A percentile compares a stretch with the other conserved stretches of the same genome.
These are phyloP conservation scores for Diophrys appendiculata DNA, from an alignment of 73 alveolate genomes.

Conservation along the genomic window DNA sequence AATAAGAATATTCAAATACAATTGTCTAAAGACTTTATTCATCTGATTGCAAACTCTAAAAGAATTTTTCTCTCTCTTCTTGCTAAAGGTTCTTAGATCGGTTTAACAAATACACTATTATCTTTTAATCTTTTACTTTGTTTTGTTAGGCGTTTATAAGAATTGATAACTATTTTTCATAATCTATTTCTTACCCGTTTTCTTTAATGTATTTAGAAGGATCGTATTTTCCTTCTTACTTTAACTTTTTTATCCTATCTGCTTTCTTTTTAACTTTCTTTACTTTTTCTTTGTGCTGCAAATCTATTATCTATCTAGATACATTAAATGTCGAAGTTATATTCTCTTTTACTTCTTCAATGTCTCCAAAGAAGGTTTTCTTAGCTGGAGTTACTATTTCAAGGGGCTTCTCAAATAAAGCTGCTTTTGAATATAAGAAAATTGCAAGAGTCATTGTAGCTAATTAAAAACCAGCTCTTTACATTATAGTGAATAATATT, in stretches of 20 bases:
- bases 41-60: conserved; percentile 10
- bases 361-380: conserved; percentile 3
- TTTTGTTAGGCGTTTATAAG: background rate
- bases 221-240: no score
- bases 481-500: background rate
- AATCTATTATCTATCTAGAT: background rate
- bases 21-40: conserved; percentile 12
- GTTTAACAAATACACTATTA: conserved; percentile 54
- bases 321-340: conserved; percentile 1
- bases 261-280: conserved; percentile 7
- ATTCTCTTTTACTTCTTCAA: conserved; percentile 41
- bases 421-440: conserved; percentile 6
- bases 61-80: conserved; percentile 7
- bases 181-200: no score
- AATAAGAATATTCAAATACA: conserved; percentile 33
- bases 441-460: conserved; percentile 4
- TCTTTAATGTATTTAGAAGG: no score
- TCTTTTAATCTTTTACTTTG: conserved; percentile 28
- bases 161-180: no score
- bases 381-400: conserved; percentile 42
- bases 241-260: conserved; percentile 14
- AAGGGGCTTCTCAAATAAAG: conserved; percentile 23
- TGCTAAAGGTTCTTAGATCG: conserved; percentile 19
- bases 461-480: background rate
- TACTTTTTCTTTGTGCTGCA: conserved; percentile 3